Evolutionary conservation across 2,329 filamentous ascomycete genomes (phyloP), one percentile per base, ranked within the genome.

Genomic region (Aciculosporium take): DNA sequence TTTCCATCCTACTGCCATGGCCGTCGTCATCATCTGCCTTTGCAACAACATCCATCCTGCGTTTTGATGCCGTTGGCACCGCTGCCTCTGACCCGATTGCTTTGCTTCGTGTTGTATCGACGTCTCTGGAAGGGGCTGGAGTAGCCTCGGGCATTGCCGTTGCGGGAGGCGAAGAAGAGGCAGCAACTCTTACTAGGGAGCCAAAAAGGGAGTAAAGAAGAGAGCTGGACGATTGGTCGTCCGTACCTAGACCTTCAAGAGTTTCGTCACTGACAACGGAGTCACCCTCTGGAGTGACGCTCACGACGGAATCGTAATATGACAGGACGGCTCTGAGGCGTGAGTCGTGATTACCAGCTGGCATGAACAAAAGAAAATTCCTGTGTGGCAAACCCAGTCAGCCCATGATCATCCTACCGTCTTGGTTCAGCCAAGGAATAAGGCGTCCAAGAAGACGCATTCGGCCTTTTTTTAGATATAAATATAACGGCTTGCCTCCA

Each of bases 401-500:
- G 47, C 41, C 41, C 43, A n/a, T 34, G 8, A 23, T 20, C 21
- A 4, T 24, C 5, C 12, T 9, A 27, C 5, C 8, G 24, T 41
- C 13, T 10, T 25, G 12, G 4, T 27, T 32, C 28, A 23, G 13
- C 9, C 7, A 10, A 13, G 13, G 2, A 39, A 15, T 17, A 31
- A 7, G 6, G 32, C 28, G 15, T 30, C 28, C n/a, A n/a, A n/a
- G n/a, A n/a, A n/a, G n/a, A n/a, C n/a, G n/a, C n/a, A n/a, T n/a
- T n/a, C n/a, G n/a, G n/a, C n/a, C n/a, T n/a, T n/a, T n/a, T 20
- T 27, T 13, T n/a, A 44, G 31, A 68, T n/a, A n/a, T n/a, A n/a
- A n/a, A n/a, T n/a, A n/a, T n/a, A n/a, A n/a, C n/a, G n/a, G n/a
- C 81, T 63, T 77, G 95, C 89, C 89, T 81, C 91, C 91, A 96